A percentile compares a stretch with the other conserved stretches of the same genome.
These are phyloP conservation scores for Luffa acutangula DNA, from an alignment of 306 rosid species.

Conservation along the genomic window DNA sequence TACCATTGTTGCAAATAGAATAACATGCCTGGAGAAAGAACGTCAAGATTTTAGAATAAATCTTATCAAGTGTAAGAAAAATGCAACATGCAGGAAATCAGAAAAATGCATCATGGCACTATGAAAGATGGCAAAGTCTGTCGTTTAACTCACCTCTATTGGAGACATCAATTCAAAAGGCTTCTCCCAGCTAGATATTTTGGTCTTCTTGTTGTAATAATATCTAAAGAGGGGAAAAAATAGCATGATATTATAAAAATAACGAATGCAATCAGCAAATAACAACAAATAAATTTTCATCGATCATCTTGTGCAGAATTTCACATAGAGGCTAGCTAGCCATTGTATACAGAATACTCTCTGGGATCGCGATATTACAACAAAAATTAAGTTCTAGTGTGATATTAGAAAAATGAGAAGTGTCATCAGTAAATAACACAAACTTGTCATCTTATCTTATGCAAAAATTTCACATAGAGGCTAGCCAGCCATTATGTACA, in stretches of 20 bases:
- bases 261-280: conserved; percentile 9
- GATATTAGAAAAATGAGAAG: conserved; percentile 1
- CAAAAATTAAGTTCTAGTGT: not conserved
- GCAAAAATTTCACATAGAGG: not conserved
- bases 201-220: conserved; percentile 73
- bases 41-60: not conserved
- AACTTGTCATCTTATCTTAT: not conserved
- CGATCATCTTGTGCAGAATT: not conserved
- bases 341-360: not conserved
- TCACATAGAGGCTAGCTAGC: not conserved
- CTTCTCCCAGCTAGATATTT: conserved; percentile 88
- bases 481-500: not conserved
- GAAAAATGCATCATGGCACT: not conserved
- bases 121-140: conserved; percentile 16
- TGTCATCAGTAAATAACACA: conserved; percentile 1
- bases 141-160: conserved; percentile 62
- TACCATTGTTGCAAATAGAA: not conserved
- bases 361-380: not conserved
- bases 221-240: conserved; percentile 39
- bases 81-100: not conserved
- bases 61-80: not conserved
- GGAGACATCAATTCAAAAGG: conserved; percentile 84
- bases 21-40: not conserved
- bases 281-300: not conserved
- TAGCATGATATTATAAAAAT: not conserved